phyloP scores from a whole-genome alignment of 768 basidiomycete species.

The Boletellus ananas region DNA sequence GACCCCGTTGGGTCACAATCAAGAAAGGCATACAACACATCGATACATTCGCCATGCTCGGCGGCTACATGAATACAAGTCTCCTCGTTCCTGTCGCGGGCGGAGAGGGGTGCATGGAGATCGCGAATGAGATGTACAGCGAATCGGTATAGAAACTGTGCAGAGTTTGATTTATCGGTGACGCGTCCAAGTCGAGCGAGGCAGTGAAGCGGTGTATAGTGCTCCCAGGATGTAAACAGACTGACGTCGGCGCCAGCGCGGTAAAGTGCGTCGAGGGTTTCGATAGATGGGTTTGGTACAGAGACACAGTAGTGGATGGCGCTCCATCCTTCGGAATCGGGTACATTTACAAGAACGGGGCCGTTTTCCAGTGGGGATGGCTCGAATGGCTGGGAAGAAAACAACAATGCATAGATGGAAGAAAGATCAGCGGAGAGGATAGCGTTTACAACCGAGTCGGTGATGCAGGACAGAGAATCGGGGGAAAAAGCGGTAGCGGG shows the following conservation, averaged over 20 bases:
- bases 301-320: constrained; percentile 68
- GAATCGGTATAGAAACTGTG: constrained; percentile 50
- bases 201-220: constrained; percentile 67
- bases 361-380: constrained; percentile 36
- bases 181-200: constrained; percentile 44
- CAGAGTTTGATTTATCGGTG: constrained; percentile 32
- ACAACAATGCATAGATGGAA: constrained; percentile 53
- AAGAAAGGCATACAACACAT: constrained; percentile 59
- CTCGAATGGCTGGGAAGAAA: constrained; percentile 43
- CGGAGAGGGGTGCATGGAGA: constrained; percentile 64
- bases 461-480: constrained; percentile 41
- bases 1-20: constrained; percentile 57
- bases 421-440: constrained; percentile 47
- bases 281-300: constrained; percentile 49
- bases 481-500: constrained; percentile 33
- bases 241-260: constrained; percentile 73
- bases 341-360: constrained; percentile 62
- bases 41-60: constrained; percentile 63
- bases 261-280: constrained; percentile 67
- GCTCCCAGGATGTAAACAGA: constrained; percentile 60
- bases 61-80: constrained; percentile 81
- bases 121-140: constrained; percentile 65
- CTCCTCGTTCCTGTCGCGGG: constrained; percentile 63
- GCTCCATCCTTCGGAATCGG: constrained; percentile 68
- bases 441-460: constrained; percentile 52